Percentiles rank a stretch among this genome's conserved stretches.
Evolutionary conservation across 1,139 yeast genomes (phyloP).

Genomic region (Debaryomyces sp.): DNA sequence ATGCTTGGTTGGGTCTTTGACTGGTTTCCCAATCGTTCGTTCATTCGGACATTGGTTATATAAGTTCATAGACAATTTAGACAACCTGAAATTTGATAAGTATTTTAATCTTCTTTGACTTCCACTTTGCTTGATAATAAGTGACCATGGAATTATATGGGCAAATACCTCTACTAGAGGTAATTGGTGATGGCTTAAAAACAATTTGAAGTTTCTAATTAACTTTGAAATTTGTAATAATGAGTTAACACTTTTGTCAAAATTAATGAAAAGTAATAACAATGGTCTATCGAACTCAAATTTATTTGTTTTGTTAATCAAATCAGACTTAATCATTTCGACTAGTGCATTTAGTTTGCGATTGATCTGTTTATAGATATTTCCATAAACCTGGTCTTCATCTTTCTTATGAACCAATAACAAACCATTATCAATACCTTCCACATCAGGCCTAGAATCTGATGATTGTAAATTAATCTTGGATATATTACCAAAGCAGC

Average conservation of each 20-base stretch:
- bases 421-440: constrained; percentile 36
- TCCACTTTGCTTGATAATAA: constrained; percentile 39
- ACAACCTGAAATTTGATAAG: constrained; percentile 50
- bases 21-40: constrained; percentile 6
- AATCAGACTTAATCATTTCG: constrained; percentile 40
- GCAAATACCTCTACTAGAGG: constrained; percentile 52
- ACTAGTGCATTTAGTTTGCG: constrained; percentile 33
- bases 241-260: constrained; percentile 47
- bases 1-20: constrained; percentile 17
- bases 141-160: constrained; percentile 59
- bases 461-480: constrained; percentile 32
- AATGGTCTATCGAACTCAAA: constrained; percentile 51
- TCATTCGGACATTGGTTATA: constrained; percentile 60
- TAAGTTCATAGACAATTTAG: constrained; percentile 58
- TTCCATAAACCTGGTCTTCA: constrained; percentile 24
- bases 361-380: constrained; percentile 33
- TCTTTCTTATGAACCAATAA: constrained; percentile 28
- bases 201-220: constrained; percentile 50
- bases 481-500: constrained; percentile 51
- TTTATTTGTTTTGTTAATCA: constrained; percentile 43
- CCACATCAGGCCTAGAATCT: constrained; percentile 37
- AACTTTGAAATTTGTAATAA: constrained; percentile 50
- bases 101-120: constrained; percentile 47
- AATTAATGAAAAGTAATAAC: constrained; percentile 49
- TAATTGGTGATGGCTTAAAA: constrained; percentile 39